Base-by-base conservation (phyloP, 2,329 filamentous ascomycete species). In the Fusarium robinianum region DNA sequence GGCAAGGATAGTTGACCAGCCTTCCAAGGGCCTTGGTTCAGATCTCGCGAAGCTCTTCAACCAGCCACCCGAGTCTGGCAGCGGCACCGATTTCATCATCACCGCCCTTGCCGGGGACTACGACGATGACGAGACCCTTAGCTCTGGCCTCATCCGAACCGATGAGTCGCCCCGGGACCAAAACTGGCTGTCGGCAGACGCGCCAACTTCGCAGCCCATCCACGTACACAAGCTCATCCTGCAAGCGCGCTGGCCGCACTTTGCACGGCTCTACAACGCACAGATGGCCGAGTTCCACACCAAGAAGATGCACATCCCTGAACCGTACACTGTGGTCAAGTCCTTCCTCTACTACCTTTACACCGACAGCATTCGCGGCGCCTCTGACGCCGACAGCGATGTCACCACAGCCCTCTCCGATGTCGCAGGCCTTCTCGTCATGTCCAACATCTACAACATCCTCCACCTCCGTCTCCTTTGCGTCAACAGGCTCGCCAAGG, bases 221-320 rank as follows among this genome's bases (percentile, higher is more conserved):
- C 87, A 97, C 64, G 92, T 97, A 4, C 94, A 99, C 68, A 90
- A 89, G 49, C 84, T 99, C 42, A 96, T 99, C 39, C 78, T 99
- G 7, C 89, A 95, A 66, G 87, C 94, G 14, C 87, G 94, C 37
- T 99, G 94, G 94, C 91, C 94, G 18, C 94, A 99, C 68, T 99
- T 99, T 71, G 84, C 87, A 26, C 86, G 94, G 11, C 75, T 99
- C 3, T 97, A 95, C 73, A 85, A 87, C 37, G 84, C 92, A 5
- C 90, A 96, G 63, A 99, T 99, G 94, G 85, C 88, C 9, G 94
- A 99, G 66, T 99, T 95, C 62, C 94, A 99, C 65, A 94, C 90
- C 11, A 94, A 94, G 63, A 90, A 88, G 68, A 94, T 99, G 87
- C 92, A 99, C 69, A 96, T 99, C 30, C 92, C 94, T 0, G 95